Conservation (phyloP, 2,329 filamentous ascomycete genomes). For the Colletotrichum filicis region DNA sequence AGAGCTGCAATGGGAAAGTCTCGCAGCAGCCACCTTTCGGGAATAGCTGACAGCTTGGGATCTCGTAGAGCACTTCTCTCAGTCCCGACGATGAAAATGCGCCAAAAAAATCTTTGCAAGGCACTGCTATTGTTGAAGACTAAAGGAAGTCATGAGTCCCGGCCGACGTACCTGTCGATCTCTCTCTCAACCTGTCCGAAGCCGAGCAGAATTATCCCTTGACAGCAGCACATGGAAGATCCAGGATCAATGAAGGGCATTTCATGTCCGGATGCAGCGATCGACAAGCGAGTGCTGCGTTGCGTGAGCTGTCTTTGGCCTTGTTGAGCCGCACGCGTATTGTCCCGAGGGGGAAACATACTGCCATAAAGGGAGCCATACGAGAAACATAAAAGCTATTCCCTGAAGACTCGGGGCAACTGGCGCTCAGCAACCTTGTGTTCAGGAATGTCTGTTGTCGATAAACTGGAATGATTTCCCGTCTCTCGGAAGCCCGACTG, state of each 20-base stretch:
- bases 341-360: not conserved
- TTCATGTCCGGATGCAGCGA: conserved; percentile 28
- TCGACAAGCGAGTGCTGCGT: conserved; percentile 22
- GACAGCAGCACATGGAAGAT: conserved; percentile 14
- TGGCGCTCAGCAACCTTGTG: conserved; percentile 19
- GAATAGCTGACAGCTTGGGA: not conserved
- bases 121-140: not conserved
- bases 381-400: not conserved
- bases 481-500: conserved; percentile 10
- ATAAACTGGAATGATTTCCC: conserved; percentile 16
- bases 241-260: conserved; percentile 7
- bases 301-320: not conserved
- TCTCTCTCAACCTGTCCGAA: conserved; percentile 17
- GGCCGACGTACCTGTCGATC: conserved; percentile 32
- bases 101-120: not conserved
- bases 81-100: not conserved
- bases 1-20: conserved; percentile 13
- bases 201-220: conserved; percentile 10
- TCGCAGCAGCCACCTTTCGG: not conserved
- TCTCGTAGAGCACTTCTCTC: not conserved
- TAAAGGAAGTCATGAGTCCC: not conserved
- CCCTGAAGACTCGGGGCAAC: not conserved
- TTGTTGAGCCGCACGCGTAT: conserved; percentile 15
- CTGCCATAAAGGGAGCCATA: not conserved
- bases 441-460: conserved; percentile 3